Evolutionary conservation across 257 asterid species (phyloP).

Genomic region (Nicotiana benthamiana): DNA sequence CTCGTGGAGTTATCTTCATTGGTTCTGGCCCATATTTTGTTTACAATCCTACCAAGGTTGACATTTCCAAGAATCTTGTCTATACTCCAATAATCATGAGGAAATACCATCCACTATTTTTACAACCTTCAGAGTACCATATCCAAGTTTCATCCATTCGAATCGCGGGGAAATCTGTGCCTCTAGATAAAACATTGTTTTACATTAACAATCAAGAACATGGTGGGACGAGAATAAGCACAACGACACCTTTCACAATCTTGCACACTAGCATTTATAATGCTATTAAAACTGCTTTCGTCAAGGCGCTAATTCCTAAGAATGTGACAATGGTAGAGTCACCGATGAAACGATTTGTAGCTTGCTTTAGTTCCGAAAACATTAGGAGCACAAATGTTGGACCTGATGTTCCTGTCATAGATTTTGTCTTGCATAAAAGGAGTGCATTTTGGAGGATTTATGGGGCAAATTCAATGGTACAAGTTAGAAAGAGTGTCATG

Average conservation of each 20-base stretch:
- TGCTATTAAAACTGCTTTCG: slow-evolving; percentile 8
- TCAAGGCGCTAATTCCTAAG: not conserved
- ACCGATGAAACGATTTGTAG: slow-evolving; percentile 12
- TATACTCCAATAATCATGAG: not conserved
- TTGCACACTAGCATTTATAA: slow-evolving; percentile 13
- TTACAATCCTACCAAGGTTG: not conserved
- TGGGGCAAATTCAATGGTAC: slow-evolving; percentile 36
- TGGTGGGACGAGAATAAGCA: slow-evolving; percentile 21
- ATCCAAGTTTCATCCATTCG: slow-evolving; percentile 14
- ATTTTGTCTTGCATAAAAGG: slow-evolving; percentile 11
- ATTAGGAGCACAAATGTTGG: slow-evolving; percentile 6
- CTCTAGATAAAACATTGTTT: slow-evolving; percentile 4
- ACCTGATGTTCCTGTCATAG: slow-evolving; percentile 14
- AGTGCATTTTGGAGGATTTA: slow-evolving; percentile 31
- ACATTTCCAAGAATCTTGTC: not conserved
- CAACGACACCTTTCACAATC: slow-evolving; percentile 12
- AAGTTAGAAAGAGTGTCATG: slow-evolving; percentile 18
- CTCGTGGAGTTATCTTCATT: slow-evolving; percentile 7
- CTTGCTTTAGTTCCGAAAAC: slow-evolving; percentile 9
- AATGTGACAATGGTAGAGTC: slow-evolving; percentile 1
- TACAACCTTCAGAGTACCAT: not conserved
- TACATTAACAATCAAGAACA: not conserved
- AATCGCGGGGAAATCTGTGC: slow-evolving; percentile 4
- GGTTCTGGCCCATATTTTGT: slow-evolving; percentile 6
- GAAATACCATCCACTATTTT: no score